These are phyloP conservation scores for Nemania sp. DNA, from an alignment of 2,329 filamentous ascomycete genomes.

Conservation along the genomic window DNA sequence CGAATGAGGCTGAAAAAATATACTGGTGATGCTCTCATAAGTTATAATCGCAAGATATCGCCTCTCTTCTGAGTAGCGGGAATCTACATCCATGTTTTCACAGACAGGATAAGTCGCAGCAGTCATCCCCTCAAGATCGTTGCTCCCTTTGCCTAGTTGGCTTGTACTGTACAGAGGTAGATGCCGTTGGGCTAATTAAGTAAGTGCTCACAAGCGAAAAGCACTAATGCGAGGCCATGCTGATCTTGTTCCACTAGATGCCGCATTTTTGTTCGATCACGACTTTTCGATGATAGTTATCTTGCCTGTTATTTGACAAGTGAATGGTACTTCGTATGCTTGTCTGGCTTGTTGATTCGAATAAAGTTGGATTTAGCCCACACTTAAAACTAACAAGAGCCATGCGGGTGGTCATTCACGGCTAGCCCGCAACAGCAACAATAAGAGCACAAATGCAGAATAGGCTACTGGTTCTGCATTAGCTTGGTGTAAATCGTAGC, in stretches of 20 bases:
- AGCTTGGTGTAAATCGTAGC: conserved; percentile 10
- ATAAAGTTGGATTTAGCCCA: conserved; percentile 1
- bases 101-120: neutral
- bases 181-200: conserved; percentile 22
- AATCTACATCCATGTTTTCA: neutral
- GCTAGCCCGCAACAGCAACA: too few relatives aligned
- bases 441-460: conserved; percentile 4
- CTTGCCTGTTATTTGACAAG: conserved; percentile 10
- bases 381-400: neutral
- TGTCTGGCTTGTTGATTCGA: conserved; percentile 2
- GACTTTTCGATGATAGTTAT: conserved; percentile 11
- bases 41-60: too few relatives aligned
- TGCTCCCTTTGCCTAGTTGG: neutral
- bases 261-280: conserved; percentile 28
- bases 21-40: too few relatives aligned
- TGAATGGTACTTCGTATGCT: conserved; percentile 14
- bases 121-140: neutral
- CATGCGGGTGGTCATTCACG: neutral
- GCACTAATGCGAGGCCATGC: conserved; percentile 35
- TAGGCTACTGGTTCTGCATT: neutral
- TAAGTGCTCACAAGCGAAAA: conserved; percentile 32
- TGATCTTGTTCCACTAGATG: conserved; percentile 33
- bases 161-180: conserved; percentile 1
- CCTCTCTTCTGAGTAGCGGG: too few relatives aligned
- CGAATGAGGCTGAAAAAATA: neutral